Base-by-base conservation (phyloP, 768 basidiomycete genomes). In the Pleurotus tuoliensis region DNA sequence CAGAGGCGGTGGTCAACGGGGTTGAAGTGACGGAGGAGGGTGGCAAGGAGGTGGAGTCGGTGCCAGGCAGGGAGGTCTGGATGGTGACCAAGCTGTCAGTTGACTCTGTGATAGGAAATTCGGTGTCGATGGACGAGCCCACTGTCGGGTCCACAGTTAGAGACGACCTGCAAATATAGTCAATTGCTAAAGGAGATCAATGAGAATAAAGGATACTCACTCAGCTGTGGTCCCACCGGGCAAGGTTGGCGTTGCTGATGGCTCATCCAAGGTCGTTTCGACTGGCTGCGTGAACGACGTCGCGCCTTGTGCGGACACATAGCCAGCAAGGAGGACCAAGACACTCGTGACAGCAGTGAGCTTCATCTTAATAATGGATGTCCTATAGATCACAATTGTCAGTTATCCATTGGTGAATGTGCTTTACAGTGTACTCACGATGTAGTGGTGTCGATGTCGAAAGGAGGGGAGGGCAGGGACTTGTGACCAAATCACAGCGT, bases 271-370 rank as follows among this genome's bases (percentile, higher is more conserved):
- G 16, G 51, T 53, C 12, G 51, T 40, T 20, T 53, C 51, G 41
- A 53, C 51, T 3, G 51, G 51, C 18, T 16, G 39, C 15, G 51
- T 53, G 51, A 53, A 53, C 39, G 51, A 41, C 11, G 51, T 20
- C 18, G 51, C 39, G 11, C 51, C 51, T 13, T 53, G 51, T 3
- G 51, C 51, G 7, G 24, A 37, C 11, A 40, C 51, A 39, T 43
- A 53, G 18, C 51, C 51, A 12, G 39, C 39, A 41, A 53, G 51
- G 16, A 53, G n/a, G 39, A 39, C 39, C 24, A 53, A 15, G 11
- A 41, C 4, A 38, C 37, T 18, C 37, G 38, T 22, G 39, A 27
- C 22, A 22, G 51, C 16, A 11, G 49, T 38, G 39, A 41, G 22
- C 39, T 53, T 53, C 51, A 53, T 53, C 9, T 27, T 25, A 18